Evolutionary conservation across 1,284 basidiomycete genomes (phyloP), one percentile per base, ranked within the genome.

Genomic region (Tausonia pullulans): DNA sequence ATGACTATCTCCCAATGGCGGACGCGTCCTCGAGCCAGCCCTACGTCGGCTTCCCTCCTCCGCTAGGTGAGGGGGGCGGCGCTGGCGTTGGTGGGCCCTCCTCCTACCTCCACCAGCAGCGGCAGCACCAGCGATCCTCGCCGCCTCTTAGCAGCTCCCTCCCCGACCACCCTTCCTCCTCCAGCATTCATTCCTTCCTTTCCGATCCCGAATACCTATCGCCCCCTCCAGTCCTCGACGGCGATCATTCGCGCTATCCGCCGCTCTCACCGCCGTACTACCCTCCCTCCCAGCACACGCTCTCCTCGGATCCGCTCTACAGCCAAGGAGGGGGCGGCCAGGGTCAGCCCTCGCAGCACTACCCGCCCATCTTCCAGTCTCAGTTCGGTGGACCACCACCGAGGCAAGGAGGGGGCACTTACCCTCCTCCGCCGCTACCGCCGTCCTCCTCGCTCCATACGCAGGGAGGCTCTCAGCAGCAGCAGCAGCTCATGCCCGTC

Each of bases 401-500:
- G 52, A 52, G 44, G 52, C 60, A 62, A 27, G 27, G 27, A 27
- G 27, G 27, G 61, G 46, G 11, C 54, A 16, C 13, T 39, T 44
- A n/a, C 5, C 43, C 51, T n/a, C 62, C 16, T 27, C 27, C 40
- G n/a, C 48, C 56, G 2, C 48, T 60, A 10, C 54, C 43, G 43
- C 55, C 13, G 41, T 9, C 13, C 16, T 60, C 45, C 46, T 44
- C 4, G 52, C 27, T 53, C 13, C 58, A 56, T 9, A 56, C 74
- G 52, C 50, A 40, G 8, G 44, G 14, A 60, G 45, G 10, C 49
- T 43, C 46, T 41, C 62, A 63, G 44, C 63, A 64, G 57, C 76
- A 77, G 51, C 61, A 44, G 44, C 76, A 69, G 55, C 3, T 52
- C 46, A 53, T 50, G 49, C 60, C 60, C 52, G 50, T 54, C 53